Evolutionary conservation across 257 asterid genomes (phyloP).

Genomic region (Solanum ahanhuiri): DNA sequence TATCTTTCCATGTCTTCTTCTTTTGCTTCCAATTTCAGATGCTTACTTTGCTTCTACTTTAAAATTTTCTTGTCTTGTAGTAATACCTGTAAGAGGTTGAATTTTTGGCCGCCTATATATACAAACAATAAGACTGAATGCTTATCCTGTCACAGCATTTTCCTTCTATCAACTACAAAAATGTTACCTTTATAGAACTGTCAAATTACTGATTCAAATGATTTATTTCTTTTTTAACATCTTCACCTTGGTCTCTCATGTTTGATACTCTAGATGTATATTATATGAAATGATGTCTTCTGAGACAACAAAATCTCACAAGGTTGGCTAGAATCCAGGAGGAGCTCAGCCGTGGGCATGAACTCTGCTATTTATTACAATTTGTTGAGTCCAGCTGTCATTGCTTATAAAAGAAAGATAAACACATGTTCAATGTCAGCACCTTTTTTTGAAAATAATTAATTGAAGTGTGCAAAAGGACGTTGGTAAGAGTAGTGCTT

Average conservation of each 20-base stretch:
- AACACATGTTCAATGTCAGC: not conserved
- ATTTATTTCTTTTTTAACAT: not conserved
- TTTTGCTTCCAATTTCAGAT: constrained; percentile 6
- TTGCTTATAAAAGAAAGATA: not conserved
- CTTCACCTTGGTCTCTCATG: not conserved
- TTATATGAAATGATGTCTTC: not conserved
- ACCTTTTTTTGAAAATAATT: not conserved
- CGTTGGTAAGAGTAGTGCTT: not conserved
- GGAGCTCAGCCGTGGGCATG: not conserved
- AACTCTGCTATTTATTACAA: not conserved
- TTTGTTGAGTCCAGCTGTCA: not conserved
- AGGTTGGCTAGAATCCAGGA: not conserved
- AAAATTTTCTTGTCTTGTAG: not conserved
- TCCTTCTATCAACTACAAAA: not conserved
- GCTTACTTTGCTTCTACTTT: not conserved
- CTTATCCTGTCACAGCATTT: not conserved
- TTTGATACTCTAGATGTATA: not conserved
- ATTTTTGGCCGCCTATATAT: not conserved
- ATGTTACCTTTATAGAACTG: not conserved
- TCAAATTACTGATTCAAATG: not conserved
- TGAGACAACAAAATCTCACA: not conserved
- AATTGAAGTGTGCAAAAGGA: not conserved
- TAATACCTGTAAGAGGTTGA: not conserved
- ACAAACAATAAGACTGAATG: not conserved
- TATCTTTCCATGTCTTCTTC: not conserved